These are phyloP conservation scores for Lactuca sativa DNA, from an alignment of 129 eudicot genomes.

Conservation along the genomic window DNA sequence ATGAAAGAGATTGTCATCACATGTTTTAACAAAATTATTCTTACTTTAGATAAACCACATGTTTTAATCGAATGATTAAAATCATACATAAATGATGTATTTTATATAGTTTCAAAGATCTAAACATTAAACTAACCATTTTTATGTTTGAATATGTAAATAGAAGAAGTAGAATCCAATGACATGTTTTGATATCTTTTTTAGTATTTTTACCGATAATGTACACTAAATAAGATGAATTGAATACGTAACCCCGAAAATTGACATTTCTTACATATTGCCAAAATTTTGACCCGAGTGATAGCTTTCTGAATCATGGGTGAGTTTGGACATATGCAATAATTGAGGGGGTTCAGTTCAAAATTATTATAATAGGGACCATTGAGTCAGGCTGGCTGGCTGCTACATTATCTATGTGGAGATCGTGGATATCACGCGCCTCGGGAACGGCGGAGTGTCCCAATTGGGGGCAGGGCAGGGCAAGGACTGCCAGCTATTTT, in stretches of 20 bases:
- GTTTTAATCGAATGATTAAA: too few species aligned
- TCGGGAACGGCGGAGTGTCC: slow-evolving; percentile 20
- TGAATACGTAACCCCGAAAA: neutral
- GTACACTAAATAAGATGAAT: neutral
- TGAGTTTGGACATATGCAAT: neutral
- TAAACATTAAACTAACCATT: neutral
- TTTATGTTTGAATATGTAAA: too few species aligned
- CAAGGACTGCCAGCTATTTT: slow-evolving; percentile 27
- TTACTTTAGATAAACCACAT: neutral
- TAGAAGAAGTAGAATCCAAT: too few species aligned
- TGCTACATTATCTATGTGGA: slow-evolving; percentile 20
- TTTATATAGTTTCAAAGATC: neutral
- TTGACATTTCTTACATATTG: neutral
- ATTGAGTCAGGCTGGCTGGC: slow-evolving; percentile 14
- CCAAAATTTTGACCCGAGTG: neutral
- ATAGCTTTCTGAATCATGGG: slow-evolving; percentile 9
- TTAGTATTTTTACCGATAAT: neutral
- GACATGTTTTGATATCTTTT: too few species aligned
- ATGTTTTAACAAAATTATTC: neutral
- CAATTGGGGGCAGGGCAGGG: slow-evolving; percentile 17
- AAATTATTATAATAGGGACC: slow-evolving; percentile 13
- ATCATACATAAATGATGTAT: neutral
- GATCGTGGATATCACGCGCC: slow-evolving; percentile 24
- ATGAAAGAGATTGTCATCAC: neutral
- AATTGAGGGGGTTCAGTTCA: neutral